A percentile compares a stretch with the other conserved stretches of the same genome.
These are phyloP conservation scores for Calocybe indica DNA, from an alignment of 768 basidiomycete species.

Conservation along the genomic window DNA sequence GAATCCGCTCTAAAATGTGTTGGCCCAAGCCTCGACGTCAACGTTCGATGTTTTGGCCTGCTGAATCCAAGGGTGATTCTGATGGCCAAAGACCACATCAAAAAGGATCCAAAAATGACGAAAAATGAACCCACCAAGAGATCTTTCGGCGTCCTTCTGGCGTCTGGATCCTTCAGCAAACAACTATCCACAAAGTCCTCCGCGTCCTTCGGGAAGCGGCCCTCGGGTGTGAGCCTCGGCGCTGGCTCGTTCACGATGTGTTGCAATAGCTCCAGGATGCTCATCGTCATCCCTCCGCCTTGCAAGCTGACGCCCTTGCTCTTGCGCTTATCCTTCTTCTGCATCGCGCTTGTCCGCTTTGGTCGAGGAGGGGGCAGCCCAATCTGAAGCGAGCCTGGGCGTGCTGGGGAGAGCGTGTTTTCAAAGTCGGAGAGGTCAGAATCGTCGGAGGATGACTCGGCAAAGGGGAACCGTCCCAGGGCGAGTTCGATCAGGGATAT, in stretches of 20 bases:
- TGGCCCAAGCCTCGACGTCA: conserved; percentile 79
- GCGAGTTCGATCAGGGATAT: conserved; percentile 97
- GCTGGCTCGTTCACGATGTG: conserved; percentile 99
- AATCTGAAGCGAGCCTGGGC: conserved; percentile 50
- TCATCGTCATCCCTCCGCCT: conserved; percentile 97
- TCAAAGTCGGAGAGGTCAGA: conserved; percentile 79
- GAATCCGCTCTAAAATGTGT: conserved; percentile 42
- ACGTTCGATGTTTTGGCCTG: conserved; percentile 52
- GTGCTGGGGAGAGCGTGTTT: conserved; percentile 69
- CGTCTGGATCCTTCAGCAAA: conserved; percentile 84
- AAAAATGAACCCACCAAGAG: conserved; percentile 51
- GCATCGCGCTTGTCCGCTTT: conserved; percentile 26
- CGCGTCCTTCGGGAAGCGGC: conserved; percentile 62
- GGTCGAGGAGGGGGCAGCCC: conserved; percentile 30
- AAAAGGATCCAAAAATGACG: conserved; percentile 1
- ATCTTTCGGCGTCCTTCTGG: conserved; percentile 82
- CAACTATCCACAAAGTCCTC: conserved; percentile 88
- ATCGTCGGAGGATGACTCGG: conserved; percentile 72
- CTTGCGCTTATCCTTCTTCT: conserved; percentile 79
- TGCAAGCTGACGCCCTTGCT: conserved; percentile 90
- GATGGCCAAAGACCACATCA: conserved; percentile 4
- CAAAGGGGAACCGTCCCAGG: conserved; percentile 95
- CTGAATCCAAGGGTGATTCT: conserved; percentile 77
- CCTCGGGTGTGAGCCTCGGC: conserved; percentile 74
- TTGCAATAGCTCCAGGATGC: conserved; percentile 92